Evolutionary conservation across 208 protist species (phyloP).

Genomic region (Strigomonas culicis): DNA sequence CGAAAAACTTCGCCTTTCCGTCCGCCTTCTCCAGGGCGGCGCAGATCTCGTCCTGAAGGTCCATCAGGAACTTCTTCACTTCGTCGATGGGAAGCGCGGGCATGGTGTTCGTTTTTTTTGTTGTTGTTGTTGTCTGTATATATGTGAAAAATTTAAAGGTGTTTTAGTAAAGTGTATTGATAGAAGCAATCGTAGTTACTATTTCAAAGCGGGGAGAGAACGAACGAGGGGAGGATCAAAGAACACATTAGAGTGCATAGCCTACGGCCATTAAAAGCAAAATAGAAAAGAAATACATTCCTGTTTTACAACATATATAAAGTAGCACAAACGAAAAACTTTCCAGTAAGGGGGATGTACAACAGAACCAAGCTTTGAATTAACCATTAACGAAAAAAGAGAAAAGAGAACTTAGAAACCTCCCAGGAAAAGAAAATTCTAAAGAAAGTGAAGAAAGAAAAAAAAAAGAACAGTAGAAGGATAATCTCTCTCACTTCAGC

Average conservation of each 20-base stretch:
- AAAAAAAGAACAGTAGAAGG: not conserved
- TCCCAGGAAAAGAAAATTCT: conserved; percentile 3
- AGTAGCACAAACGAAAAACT: too few relatives aligned
- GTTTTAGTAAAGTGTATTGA: conserved; percentile 5
- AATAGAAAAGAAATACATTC: not conserved
- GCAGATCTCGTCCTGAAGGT: conserved; percentile 57
- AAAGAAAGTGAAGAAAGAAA: not conserved
- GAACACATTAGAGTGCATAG: not conserved
- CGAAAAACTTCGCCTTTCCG: conserved; percentile 38
- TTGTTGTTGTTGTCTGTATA: not conserved
- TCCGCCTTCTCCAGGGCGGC: conserved; percentile 33
- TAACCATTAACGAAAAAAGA: not conserved
- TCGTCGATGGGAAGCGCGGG: conserved; percentile 17
- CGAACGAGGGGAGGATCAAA: conserved; percentile 1
- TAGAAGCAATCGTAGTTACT: not conserved
- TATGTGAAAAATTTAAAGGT: not conserved
- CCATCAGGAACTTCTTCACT: conserved; percentile 28
- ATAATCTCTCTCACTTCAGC: not conserved
- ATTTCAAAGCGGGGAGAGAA: not conserved
- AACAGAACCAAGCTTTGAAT: too few relatives aligned
- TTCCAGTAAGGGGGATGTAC: too few relatives aligned
- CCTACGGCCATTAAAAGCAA: not conserved
- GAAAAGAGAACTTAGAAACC: not conserved
- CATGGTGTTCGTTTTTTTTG: not conserved
- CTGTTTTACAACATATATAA: not conserved